Conservation (phyloP, 768 basidiomycete genomes). For the Suillus spraguei region DNA sequence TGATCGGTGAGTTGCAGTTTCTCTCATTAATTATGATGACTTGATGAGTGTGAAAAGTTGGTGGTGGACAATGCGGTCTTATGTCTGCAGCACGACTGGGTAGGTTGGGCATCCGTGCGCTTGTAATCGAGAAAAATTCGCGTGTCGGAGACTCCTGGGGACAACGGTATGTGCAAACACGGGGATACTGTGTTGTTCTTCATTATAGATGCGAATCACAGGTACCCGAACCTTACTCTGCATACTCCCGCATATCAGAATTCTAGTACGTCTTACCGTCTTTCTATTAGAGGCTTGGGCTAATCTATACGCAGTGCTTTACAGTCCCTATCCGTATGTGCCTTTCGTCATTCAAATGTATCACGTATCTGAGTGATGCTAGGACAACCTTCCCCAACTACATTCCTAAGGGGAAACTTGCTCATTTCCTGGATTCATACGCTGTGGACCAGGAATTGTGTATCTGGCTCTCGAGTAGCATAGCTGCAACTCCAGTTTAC, state of each 20-base stretch:
- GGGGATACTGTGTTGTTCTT: slow-evolving; percentile 46
- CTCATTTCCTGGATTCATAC: slow-evolving; percentile 60
- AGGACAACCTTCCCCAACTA: neutral
- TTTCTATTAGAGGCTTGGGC: neutral
- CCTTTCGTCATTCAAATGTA: slow-evolving; percentile 40
- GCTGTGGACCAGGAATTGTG: slow-evolving; percentile 55
- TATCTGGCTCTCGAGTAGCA: slow-evolving; percentile 51
- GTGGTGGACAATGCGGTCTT: slow-evolving; percentile 64
- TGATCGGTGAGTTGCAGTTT: slow-evolving; percentile 37
- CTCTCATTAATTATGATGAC: neutral
- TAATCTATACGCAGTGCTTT: slow-evolving; percentile 41
- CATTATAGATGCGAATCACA: slow-evolving; percentile 23
- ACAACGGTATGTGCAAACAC: slow-evolving; percentile 47
- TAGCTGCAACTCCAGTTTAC: slow-evolving; percentile 28
- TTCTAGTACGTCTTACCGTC: slow-evolving; percentile 37
- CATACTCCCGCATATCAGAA: slow-evolving; percentile 53
- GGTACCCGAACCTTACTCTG: slow-evolving; percentile 22
- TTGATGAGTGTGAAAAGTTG: slow-evolving; percentile 38
- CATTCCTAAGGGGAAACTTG: slow-evolving; percentile 39
- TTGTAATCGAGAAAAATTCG: slow-evolving; percentile 54
- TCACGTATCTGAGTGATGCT: neutral
- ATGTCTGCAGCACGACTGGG: slow-evolving; percentile 59
- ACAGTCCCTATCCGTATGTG: slow-evolving; percentile 46
- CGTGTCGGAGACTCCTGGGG: slow-evolving; percentile 54
- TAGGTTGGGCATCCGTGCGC: slow-evolving; percentile 47